These are phyloP conservation scores for Nasturtium officinale DNA, from an alignment of 345 rosid species.

Conservation along the genomic window DNA sequence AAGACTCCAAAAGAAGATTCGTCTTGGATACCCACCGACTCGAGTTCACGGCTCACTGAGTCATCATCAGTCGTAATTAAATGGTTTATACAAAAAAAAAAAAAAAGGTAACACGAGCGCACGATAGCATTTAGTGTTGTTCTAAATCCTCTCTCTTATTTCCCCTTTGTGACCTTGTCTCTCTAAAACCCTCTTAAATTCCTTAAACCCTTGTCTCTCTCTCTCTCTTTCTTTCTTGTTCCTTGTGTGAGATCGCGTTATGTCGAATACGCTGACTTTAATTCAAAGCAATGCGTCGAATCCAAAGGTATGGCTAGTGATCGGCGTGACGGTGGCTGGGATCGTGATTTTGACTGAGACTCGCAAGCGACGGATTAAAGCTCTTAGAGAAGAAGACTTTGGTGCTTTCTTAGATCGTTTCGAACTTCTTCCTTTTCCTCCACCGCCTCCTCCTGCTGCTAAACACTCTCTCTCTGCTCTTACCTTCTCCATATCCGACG, in stretches of 20 bases:
- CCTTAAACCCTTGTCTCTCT: conserved; percentile 40
- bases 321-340: conserved; percentile 81
- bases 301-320: conserved; percentile 76
- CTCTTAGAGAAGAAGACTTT: conserved; percentile 54
- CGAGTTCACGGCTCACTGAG: conserved; percentile 21
- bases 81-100: background rate
- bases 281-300: conserved; percentile 56
- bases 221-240: conserved; percentile 11
- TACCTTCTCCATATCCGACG: conserved; percentile 80
- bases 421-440: conserved; percentile 74
- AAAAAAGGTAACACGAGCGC: conserved; percentile 8
- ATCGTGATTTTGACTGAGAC: conserved; percentile 71
- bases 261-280: conserved; percentile 54
- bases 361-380: conserved; percentile 58
- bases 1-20: conserved; percentile 17
- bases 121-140: conserved; percentile 14
- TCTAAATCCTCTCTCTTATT: background rate
- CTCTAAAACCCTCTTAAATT: conserved; percentile 50
- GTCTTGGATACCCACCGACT: conserved; percentile 7
- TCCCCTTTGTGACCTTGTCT: background rate
- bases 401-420: conserved; percentile 80
- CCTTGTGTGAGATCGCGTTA: conserved; percentile 38
- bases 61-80: conserved; percentile 6
- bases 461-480: conserved; percentile 66
- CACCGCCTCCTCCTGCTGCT: conserved; percentile 90